Evolutionary conservation across 2,329 filamentous ascomycete genomes (phyloP).

Genomic region (Aquanectria penicillioides): DNA sequence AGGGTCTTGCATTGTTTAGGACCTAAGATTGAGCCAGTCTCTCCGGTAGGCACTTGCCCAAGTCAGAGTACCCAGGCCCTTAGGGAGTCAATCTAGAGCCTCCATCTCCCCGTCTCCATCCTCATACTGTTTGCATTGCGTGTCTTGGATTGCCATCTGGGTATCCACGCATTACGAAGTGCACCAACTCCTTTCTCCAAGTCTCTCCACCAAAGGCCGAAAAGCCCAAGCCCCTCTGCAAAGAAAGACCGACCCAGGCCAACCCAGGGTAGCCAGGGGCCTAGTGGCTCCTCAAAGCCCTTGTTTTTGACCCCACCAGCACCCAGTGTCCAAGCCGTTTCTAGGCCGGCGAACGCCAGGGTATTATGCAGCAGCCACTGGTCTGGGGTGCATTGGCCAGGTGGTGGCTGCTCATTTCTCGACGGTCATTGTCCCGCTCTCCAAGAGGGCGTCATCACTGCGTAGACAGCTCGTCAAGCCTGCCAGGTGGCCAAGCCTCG

Average conservation of each 20-base stretch:
- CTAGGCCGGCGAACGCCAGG: constrained; percentile 25
- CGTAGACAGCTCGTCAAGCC: too few relatives aligned
- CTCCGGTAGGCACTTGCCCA: too few relatives aligned
- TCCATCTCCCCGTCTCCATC: too few relatives aligned
- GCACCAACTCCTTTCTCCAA: background rate
- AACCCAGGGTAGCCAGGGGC: constrained; percentile 12
- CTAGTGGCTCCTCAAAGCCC: constrained; percentile 1
- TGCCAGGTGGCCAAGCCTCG: constrained; percentile 1
- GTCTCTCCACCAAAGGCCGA: background rate
- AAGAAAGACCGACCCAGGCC: background rate
- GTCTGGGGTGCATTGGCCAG: constrained; percentile 37
- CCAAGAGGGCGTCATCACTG: too few relatives aligned
- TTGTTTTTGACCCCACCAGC: constrained; percentile 27
- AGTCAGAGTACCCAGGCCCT: too few relatives aligned
- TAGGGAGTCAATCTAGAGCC: too few relatives aligned
- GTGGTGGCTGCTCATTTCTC: constrained; percentile 12
- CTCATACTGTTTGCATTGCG: background rate
- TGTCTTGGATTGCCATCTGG: background rate
- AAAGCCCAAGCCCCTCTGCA: constrained; percentile 8
- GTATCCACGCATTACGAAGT: constrained; percentile 3
- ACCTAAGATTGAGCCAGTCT: too few relatives aligned
- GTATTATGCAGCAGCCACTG: constrained; percentile 31
- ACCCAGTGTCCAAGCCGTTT: constrained; percentile 29
- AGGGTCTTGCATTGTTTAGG: background rate
- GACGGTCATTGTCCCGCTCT: too few relatives aligned